These are phyloP conservation scores for Exophiala sideris DNA, from an alignment of 2,329 filamentous ascomycete genomes.

Conservation along the genomic window DNA sequence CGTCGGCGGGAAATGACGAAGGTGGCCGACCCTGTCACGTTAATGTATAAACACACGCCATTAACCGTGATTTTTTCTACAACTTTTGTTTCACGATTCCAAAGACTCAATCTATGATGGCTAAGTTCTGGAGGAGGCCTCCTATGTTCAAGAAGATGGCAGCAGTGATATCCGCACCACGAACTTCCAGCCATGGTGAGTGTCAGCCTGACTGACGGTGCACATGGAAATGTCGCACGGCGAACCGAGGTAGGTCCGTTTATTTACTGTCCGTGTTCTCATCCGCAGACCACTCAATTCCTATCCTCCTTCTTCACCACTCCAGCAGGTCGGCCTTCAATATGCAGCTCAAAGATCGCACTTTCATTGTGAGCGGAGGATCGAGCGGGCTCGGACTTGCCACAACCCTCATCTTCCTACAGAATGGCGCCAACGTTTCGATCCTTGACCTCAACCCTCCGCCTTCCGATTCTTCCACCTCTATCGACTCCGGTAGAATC, in stretches of 20 bases:
- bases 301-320: background rate
- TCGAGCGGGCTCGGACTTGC: conserved; percentile 28
- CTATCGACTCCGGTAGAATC: conserved; percentile 26
- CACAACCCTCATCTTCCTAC: conserved; percentile 24
- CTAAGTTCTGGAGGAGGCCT: no score
- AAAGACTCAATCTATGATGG: no score
- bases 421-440: conserved; percentile 28
- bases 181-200: no score
- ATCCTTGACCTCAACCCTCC: conserved; percentile 30
- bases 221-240: background rate
- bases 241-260: conserved; percentile 1
- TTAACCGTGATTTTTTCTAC: no score
- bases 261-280: background rate
- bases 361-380: conserved; percentile 24
- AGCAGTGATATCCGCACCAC: no score
- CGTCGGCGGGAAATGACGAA: no score
- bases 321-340: background rate
- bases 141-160: no score
- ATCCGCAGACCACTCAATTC: background rate
- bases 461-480: conserved; percentile 10
- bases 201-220: background rate
- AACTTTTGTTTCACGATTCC: no score
- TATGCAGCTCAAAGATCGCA: conserved; percentile 28
- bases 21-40: no score
- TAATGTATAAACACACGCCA: no score